Base-by-base conservation (phyloP, 2,329 filamentous ascomycete species). In the Aureobasidium sp. region DNA sequence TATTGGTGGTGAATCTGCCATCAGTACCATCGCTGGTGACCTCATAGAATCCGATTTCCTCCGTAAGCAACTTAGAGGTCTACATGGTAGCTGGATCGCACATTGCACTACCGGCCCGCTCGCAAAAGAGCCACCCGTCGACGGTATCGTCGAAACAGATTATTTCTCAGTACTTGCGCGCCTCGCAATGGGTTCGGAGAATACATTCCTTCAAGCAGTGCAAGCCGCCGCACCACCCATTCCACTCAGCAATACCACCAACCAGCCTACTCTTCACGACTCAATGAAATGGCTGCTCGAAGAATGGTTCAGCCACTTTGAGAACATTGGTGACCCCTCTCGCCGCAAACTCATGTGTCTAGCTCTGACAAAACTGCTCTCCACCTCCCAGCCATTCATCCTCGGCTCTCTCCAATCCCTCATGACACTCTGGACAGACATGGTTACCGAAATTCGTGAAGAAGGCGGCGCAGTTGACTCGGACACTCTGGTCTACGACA, bases 121-220 rank as follows among this genome's bases (percentile, higher is more conserved):
- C 69, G 82, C 83, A 29, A 88, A 83, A 67, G 80, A 84, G 24
- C 83, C 86, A 44, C 83, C 84, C 34, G 83, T 97, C 37, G 87
- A 88, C 68, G 85, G 86, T 13, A 82, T 92, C 12, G 87, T 89
- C 0, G 86, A 96, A 70, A 89, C 89, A 0, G 90, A 96, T 71
- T 96, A 96, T 72, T 88, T 96, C 70, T 84, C 85, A 5, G 85
- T 97, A 2, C 80, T 99, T 2, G 87, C 90, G 1, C 87, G 92
- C 1, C 82, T 97, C 17, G 84, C 87, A 0, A 77, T 96, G 2
- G 86, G 87, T 0, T 88, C 88, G 41, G 90, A 92, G 0, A 75
- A 75, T 2, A 78, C 89, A 1, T 88, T 96, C 67, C 77, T 87
- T 13, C 77, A 79, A 50, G 81, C 80, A 0, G 69, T 84, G 5